Base-by-base conservation (phyloP, 306 rosid genomes). In the Vigna angularis region DNA sequence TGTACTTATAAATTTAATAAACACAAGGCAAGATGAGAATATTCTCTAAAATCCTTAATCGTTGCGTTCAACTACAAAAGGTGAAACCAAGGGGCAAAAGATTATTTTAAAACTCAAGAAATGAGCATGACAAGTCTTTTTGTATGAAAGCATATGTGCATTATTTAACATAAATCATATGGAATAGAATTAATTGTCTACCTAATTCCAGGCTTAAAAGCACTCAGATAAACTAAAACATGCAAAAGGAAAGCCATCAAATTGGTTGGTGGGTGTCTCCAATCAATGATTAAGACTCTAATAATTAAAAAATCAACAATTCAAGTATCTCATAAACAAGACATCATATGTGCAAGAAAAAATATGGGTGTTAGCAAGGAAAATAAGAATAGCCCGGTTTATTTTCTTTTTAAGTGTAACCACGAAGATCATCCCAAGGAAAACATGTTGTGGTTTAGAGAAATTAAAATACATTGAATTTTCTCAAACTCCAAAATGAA, bases 271-370 rank as follows among this genome's bases (percentile, higher is more conserved):
- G 63, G 3, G 71, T 50, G 73, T 75, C 57, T 76, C 26, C 62
- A 72, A 79, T 71, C 80, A 72, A 85, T 66, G 30, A 66, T 86
- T 72, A 75, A 59, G 52, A 57, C 20, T 53, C 67, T 61, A 51
- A 74, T 65, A 78, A 75, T 71, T 75, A 52, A 73, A 65, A 42
- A 64, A 40, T 75, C 24, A 71, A 82, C 77, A 57, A 79, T 80
- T 75, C 80, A 79, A 58, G 74, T 34, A 65, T 20, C 71, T 13
- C 10, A 59, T 18, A 75, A 67, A 47, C 69, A 82, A 75, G 55
- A 59, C 61, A 65, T 75, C 59, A 65, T 72, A 79, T 42, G 24
- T 72, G 24, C 40, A 26, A 52, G 48, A 47, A 78, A 68, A 11
- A 67, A 18, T 3, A 45, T 55, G 48, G 28, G 36, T 56, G 11